A percentile compares a stretch with the other conserved stretches of the same genome.
Evolutionary conservation across 2,329 filamentous ascomycete genomes (phyloP).

Genomic region (Verticillium isaacii): DNA sequence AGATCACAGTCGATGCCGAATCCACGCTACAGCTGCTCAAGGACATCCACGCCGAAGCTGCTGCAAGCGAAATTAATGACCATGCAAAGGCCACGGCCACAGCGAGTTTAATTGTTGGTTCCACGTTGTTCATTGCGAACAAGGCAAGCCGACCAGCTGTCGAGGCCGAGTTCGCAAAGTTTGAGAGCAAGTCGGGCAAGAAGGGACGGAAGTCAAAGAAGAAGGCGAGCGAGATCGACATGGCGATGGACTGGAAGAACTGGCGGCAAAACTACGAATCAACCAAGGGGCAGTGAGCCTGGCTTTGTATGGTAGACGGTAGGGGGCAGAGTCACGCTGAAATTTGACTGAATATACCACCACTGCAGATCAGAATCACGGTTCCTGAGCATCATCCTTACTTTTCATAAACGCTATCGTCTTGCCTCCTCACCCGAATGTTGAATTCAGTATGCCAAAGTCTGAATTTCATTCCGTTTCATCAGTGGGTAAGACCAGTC

Average conservation of each 20-base stretch:
- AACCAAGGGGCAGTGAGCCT: slow-evolving; percentile 7
- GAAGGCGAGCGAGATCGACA: slow-evolving; percentile 7
- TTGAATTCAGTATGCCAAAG: no score
- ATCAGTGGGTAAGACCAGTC: no score
- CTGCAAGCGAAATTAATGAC: slow-evolving; percentile 57
- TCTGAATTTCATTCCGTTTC: no score
- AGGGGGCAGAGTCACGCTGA: no score
- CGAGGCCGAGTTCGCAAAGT: slow-evolving; percentile 59
- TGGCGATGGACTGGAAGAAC: slow-evolving; percentile 59
- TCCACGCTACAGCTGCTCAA: slow-evolving; percentile 53
- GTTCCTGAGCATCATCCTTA: no score
- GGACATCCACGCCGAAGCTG: slow-evolving; percentile 64
- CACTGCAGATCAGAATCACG: no score
- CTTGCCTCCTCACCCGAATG: no score
- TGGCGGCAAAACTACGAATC: slow-evolving; percentile 56
- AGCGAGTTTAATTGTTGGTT: slow-evolving; percentile 63
- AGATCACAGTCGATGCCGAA: slow-evolving; percentile 32
- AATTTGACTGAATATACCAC: no score
- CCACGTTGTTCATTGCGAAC: slow-evolving; percentile 46
- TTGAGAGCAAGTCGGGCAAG: slow-evolving; percentile 35
- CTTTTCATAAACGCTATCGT: no score
- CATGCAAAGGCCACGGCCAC: slow-evolving; percentile 73
- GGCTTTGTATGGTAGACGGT: background rate
- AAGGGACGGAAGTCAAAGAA: slow-evolving; percentile 9
- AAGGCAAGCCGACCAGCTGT: slow-evolving; percentile 48